Percentiles rank a stretch among this genome's conserved stretches.
These are phyloP conservation scores for Coniochaeta hoffmannii DNA, from an alignment of 2,329 filamentous ascomycete species.

Conservation along the genomic window DNA sequence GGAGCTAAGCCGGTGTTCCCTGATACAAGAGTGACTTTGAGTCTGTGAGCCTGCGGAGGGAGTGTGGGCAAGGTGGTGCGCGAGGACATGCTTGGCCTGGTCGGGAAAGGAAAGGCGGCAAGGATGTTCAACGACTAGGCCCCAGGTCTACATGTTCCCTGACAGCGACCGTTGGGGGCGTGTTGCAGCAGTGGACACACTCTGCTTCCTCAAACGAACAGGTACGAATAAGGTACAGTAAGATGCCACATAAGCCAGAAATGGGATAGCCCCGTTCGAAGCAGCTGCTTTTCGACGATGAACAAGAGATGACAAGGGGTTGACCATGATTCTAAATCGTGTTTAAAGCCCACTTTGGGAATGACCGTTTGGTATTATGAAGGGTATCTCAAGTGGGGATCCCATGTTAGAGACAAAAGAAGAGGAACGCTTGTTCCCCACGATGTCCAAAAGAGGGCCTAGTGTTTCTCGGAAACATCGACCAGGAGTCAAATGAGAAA, in stretches of 20 bases:
- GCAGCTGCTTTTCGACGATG: neutral
- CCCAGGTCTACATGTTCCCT: constrained; percentile 10
- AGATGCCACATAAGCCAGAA: neutral
- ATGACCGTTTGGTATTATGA: neutral
- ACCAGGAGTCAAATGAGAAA: neutral
- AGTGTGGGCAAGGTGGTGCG: constrained; percentile 20
- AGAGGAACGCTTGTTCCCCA: neutral
- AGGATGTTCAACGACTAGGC: constrained; percentile 26
- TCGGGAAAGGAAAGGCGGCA: constrained; percentile 22
- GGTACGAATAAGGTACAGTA: neutral
- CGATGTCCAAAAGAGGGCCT: neutral
- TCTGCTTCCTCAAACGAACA: neutral
- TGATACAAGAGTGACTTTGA: constrained; percentile 34
- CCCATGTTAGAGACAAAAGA: neutral
- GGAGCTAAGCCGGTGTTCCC: constrained; percentile 40
- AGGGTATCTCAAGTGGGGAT: neutral
- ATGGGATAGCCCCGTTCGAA: neutral
- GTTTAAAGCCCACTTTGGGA: neutral
- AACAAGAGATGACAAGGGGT: neutral
- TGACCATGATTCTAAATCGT: neutral
- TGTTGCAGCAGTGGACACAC: constrained; percentile 13
- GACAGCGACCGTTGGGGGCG: constrained; percentile 10
- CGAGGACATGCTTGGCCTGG: constrained; percentile 30
- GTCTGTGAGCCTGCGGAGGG: constrained; percentile 23
- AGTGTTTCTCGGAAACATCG: neutral